Evolutionary conservation across 306 rosid genomes (phyloP).

Genomic region (Castanea crenata): DNA sequence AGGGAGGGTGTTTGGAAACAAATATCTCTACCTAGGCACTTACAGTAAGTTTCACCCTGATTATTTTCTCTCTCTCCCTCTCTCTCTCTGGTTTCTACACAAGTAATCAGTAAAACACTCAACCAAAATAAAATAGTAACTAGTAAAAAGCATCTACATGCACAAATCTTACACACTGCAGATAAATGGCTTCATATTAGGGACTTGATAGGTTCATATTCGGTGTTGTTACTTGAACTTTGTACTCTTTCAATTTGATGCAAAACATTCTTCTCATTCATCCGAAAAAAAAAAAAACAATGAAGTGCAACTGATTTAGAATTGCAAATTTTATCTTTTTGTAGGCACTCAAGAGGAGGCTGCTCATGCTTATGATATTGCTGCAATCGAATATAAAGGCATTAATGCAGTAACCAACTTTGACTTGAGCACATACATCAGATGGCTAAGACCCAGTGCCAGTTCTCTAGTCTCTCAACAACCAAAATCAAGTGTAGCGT

Average conservation of each 20-base stretch:
- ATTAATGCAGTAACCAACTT: constrained; percentile 48
- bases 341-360: constrained; percentile 55
- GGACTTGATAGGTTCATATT: neutral
- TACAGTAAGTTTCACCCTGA: constrained; percentile 26
- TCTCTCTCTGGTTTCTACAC: no score
- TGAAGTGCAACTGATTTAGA: neutral
- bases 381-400: constrained; percentile 51
- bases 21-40: constrained; percentile 48
- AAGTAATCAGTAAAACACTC: no score
- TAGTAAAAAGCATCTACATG: neutral
- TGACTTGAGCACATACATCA: constrained; percentile 45
- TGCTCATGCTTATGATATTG: constrained; percentile 49
- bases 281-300: no score
- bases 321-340: neutral
- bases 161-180: neutral
- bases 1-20: constrained; percentile 53
- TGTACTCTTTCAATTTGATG: no score
- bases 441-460: constrained; percentile 44
- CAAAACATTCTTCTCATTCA: no score
- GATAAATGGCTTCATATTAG: neutral
- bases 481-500: constrained; percentile 24
- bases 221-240: no score
- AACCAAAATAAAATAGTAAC: no score
- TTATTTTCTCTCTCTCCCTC: neutral
- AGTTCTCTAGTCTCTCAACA: constrained; percentile 34